Evolutionary conservation across 352 stramenopile species (phyloP), one percentile per base, ranked within the genome.

Genomic region (Phytophthora sansomeana): DNA sequence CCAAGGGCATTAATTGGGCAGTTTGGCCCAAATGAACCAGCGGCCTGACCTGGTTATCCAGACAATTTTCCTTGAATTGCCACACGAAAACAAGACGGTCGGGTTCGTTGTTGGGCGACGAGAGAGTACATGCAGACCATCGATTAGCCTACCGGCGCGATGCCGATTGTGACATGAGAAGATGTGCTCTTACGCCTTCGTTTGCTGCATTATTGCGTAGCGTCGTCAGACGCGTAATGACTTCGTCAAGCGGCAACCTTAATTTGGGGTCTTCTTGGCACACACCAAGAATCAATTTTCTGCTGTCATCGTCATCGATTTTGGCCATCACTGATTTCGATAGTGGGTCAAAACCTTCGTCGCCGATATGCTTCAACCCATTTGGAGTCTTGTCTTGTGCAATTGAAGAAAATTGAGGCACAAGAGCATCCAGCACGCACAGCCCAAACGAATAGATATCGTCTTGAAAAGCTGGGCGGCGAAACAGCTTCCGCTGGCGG

Each of bases 361-460:
- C 61, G 2, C 61, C 52, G 21, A 69, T 30, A 38, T 38, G 42
- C 14, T 67, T 60, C 2, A n/a, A n/a, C n/a, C n/a, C 19, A 46
- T 30, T 17, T 36, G 30, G 35, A 11, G 4, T 49, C 5, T 35
- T 21, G 5, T 53, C 14, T n/a, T 6, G 6, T 9, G 0, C 28
- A 29, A 59, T 58, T 3, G 65, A 73, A 16, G 58, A 68, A 3
- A 59, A 11, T 6, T 36, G 0, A 28, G 65, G 52, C 38, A 68
- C 58, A 14, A 77, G 44, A 1, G 61, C 64, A 24, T 77, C 69
- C 39, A 74, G 33, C 9, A 77, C 54, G n/a, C 69, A 77, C 4
- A 77, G 28, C 0, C 58, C 69, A 29, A 77, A 65, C 8, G 69
- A 77, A 47, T 69, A 77, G 29, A 77, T 61, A 24, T 77, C 69